Conservation (phyloP, 306 rosid species). For the Bauhinia variegata region DNA sequence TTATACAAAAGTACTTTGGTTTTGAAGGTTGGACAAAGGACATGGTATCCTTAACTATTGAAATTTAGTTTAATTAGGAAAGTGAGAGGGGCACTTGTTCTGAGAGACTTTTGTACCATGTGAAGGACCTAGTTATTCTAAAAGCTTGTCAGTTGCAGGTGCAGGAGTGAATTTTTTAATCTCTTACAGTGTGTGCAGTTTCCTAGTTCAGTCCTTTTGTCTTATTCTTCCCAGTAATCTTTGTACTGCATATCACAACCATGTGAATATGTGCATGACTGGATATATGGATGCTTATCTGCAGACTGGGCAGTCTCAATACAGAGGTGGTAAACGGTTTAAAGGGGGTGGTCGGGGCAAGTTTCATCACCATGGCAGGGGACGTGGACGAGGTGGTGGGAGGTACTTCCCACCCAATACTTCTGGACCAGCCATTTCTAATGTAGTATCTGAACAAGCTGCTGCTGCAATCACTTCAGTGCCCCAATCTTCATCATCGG, state of each 20-base stretch:
- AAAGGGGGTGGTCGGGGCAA: slow-evolving; percentile 72
- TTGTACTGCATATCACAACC: slow-evolving; percentile 30
- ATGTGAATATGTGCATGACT: slow-evolving; percentile 42
- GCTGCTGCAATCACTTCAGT: slow-evolving; percentile 45
- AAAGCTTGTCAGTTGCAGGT: too few species aligned
- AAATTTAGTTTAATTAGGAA: too few species aligned
- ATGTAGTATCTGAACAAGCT: slow-evolving; percentile 43
- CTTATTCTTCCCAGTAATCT: slow-evolving; percentile 19
- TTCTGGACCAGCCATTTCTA: slow-evolving; percentile 49
- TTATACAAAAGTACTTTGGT: too few species aligned
- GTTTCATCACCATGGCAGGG: slow-evolving; percentile 48
- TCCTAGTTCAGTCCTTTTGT: background rate
- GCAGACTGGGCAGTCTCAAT: slow-evolving; percentile 67
- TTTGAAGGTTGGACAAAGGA: too few species aligned
- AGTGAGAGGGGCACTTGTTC: too few species aligned
- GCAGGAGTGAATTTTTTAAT: too few species aligned
- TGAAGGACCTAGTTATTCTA: too few species aligned
- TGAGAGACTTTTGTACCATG: too few species aligned
- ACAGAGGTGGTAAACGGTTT: slow-evolving; percentile 73
- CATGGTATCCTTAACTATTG: too few species aligned
- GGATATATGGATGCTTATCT: slow-evolving; percentile 50
- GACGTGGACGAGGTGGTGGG: slow-evolving; percentile 66
- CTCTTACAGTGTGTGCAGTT: too few species aligned
- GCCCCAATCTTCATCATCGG: slow-evolving; percentile 53
- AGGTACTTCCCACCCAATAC: slow-evolving; percentile 58